These are phyloP conservation scores for Aspergillus oerlinghausenensis DNA, from an alignment of 2,329 filamentous ascomycete genomes.

Conservation along the genomic window DNA sequence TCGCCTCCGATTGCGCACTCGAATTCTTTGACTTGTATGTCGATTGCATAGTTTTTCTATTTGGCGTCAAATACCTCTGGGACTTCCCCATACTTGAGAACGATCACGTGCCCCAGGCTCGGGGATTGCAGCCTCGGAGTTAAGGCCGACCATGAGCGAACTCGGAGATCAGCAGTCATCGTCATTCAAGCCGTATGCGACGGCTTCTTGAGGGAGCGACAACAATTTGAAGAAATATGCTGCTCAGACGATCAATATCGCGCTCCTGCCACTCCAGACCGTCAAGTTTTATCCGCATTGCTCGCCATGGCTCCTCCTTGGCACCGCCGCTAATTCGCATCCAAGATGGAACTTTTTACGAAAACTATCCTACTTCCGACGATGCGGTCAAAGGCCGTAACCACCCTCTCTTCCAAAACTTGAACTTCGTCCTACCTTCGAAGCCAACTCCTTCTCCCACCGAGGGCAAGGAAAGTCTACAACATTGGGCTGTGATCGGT, in stretches of 20 bases:
- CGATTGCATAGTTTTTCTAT: not conserved
- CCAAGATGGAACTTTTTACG: slow-evolving; percentile 76
- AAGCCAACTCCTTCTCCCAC: slow-evolving; percentile 8
- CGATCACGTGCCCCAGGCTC: not conserved
- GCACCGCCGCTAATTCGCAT: slow-evolving; percentile 63
- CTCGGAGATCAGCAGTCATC: not conserved
- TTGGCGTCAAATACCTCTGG: not conserved
- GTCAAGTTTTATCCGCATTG: slow-evolving; percentile 5
- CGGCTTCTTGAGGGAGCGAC: not conserved
- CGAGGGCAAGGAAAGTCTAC: slow-evolving; percentile 25
- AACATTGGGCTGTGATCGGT: slow-evolving; percentile 81
- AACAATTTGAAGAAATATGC: slow-evolving; percentile 14
- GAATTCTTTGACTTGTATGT: not conserved
- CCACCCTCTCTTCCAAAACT: slow-evolving; percentile 65
- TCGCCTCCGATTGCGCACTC: not conserved
- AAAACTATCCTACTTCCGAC: slow-evolving; percentile 59
- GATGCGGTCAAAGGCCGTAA: slow-evolving; percentile 51
- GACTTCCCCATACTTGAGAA: not conserved
- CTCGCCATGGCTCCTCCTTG: slow-evolving; percentile 15
- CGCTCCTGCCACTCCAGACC: slow-evolving; percentile 11
- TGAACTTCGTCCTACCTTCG: slow-evolving; percentile 67
- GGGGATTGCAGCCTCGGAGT: not conserved
- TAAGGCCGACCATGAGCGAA: not conserved
- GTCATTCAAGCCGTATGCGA: not conserved
- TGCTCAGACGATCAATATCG: slow-evolving; percentile 22